These are phyloP conservation scores for Cyamopsis tetragonoloba DNA, from an alignment of 306 rosid species.

Conservation along the genomic window DNA sequence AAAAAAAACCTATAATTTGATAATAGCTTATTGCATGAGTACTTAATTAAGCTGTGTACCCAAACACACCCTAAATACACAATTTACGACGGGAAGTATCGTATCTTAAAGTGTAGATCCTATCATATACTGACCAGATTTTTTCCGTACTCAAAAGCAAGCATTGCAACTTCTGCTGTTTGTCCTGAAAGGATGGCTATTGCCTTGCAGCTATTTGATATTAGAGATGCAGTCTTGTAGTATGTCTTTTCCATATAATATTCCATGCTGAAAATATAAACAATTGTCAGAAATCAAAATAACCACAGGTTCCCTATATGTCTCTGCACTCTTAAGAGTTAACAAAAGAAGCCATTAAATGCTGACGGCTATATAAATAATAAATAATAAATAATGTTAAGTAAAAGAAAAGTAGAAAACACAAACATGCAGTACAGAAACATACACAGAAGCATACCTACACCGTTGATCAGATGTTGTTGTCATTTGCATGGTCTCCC, in stretches of 20 bases:
- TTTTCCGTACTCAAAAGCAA: slow-evolving; percentile 89
- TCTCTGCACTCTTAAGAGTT: neutral
- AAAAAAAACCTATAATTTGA: too few relatives aligned
- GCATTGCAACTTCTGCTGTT: slow-evolving; percentile 72
- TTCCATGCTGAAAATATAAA: slow-evolving; percentile 80
- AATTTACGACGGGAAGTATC: neutral
- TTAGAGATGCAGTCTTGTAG: slow-evolving; percentile 92
- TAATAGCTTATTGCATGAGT: too few relatives aligned
- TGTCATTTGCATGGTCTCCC: slow-evolving; percentile 98
- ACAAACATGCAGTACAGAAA: slow-evolving; percentile 15
- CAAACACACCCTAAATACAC: too few relatives aligned
- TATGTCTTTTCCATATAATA: slow-evolving; percentile 85
- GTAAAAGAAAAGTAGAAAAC: slow-evolving; percentile 20
- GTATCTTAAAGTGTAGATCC: slow-evolving; percentile 9
- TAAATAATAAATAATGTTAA: slow-evolving; percentile 1
- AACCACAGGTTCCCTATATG: neutral
- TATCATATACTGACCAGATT: slow-evolving; percentile 75
- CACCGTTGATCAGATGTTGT: slow-evolving; percentile 74
- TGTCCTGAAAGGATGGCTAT: slow-evolving; percentile 96
- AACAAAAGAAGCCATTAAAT: neutral
- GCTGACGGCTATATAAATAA: neutral
- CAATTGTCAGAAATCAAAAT: slow-evolving; percentile 9
- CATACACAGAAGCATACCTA: slow-evolving; percentile 55
- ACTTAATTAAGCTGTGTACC: too few relatives aligned
- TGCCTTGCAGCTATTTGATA: slow-evolving; percentile 95